Evolutionary conservation across 345 rosid genomes (phyloP).

Genomic region (Lagerstroemia speciosa): DNA sequence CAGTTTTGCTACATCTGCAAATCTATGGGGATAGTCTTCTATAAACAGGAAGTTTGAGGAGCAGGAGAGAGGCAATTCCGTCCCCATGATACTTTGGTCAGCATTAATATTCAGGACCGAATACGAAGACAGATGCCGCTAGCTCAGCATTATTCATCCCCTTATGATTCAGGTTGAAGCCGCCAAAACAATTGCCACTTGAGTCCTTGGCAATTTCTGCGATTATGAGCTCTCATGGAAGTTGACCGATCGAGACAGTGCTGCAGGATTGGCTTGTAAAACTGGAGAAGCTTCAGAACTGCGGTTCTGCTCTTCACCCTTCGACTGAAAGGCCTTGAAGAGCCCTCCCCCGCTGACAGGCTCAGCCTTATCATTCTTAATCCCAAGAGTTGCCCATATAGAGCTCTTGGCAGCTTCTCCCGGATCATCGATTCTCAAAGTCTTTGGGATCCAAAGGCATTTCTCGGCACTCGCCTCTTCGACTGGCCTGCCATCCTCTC

Average conservation of each 20-base stretch:
- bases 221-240: conserved; percentile 25
- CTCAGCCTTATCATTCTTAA: conserved; percentile 55
- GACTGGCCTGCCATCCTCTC: conserved; percentile 19
- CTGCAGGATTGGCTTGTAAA: conserved; percentile 82
- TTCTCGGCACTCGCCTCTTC: conserved; percentile 30
- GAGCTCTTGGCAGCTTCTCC: conserved; percentile 89
- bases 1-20: not conserved
- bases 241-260: conserved; percentile 66
- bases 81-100: not conserved
- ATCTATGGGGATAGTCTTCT: not conserved
- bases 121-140: not conserved
- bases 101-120: not conserved
- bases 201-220: not conserved
- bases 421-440: conserved; percentile 73
- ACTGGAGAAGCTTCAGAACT: conserved; percentile 34
- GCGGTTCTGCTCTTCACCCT: conserved; percentile 27
- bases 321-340: conserved; percentile 51
- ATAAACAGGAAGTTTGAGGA: not conserved
- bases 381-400: conserved; percentile 79
- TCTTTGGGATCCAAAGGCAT: conserved; percentile 78
- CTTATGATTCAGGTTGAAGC: not conserved
- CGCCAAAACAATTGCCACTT: not conserved
- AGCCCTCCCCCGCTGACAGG: conserved; percentile 30
- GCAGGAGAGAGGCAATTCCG: not conserved
- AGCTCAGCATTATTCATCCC: not conserved